phyloP scores from a whole-genome alignment of 176 grass and related monocot genomes.

The Alloteropsis semialata region DNA sequence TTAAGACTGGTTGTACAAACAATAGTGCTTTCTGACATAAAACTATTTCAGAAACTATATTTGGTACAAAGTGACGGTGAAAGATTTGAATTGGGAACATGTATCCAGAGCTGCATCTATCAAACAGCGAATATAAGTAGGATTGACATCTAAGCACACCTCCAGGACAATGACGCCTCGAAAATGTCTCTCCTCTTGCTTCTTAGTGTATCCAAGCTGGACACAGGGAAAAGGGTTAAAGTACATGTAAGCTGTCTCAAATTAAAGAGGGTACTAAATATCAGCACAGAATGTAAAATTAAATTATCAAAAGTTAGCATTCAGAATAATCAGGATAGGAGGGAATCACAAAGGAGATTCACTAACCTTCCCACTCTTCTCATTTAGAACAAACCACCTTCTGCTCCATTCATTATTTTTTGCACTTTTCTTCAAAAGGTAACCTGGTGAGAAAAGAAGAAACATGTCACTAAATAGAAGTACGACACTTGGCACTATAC shows the following conservation, averaged over 20 bases:
- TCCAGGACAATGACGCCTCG: conserved; percentile 81
- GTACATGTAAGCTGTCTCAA: conserved; percentile 16
- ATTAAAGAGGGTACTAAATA: conserved; percentile 9
- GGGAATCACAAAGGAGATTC: conserved; percentile 13
- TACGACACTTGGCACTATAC: background rate
- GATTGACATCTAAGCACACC: conserved; percentile 41
- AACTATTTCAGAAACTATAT: background rate
- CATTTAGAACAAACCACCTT: conserved; percentile 94
- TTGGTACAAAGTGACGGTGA: background rate
- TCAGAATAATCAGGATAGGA: background rate
- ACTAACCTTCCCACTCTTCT: conserved; percentile 94
- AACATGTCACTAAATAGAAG: background rate
- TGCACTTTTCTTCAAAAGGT: conserved; percentile 88
- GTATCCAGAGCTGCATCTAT: background rate
- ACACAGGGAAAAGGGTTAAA: background rate
- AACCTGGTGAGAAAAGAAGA: conserved; percentile 49
- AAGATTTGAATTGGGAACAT: background rate
- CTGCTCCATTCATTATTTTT: conserved; percentile 94
- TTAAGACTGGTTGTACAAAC: background rate
- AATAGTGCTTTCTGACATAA: background rate
- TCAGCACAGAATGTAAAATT: background rate
- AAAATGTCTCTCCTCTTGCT: conserved; percentile 97
- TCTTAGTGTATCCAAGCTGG: conserved; percentile 96
- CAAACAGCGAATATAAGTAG: background rate
- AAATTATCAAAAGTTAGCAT: conserved; percentile 18